Evolutionary conservation across 1,284 basidiomycete species (phyloP), one percentile per base, ranked within the genome.

Genomic region (Cystobasidium pallidum): DNA sequence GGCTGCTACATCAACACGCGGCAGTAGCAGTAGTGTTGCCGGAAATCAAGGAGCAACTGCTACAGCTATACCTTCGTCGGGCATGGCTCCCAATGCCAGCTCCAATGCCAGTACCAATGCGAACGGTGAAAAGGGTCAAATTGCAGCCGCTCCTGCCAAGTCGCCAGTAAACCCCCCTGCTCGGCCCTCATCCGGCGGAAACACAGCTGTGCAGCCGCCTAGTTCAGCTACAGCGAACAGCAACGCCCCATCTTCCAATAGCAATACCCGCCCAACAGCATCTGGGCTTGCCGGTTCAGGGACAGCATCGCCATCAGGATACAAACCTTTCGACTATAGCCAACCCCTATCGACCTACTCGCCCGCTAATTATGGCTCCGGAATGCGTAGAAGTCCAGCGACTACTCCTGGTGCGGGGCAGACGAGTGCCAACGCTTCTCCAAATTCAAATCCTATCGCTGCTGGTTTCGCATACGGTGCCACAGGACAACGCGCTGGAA

Each of bases 261-360:
- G 45, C 58, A 61, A 61, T 24, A 21, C 36, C 26, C 58, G 58
- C 19, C n/a, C 58, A 30, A 10, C 58, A n/a, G 58, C 39, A 1
- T 13, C 36, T 1, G 58, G 30, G 26, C 21, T 39, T 28, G 39
- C 58, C 28, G 15, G 7, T 45, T 34, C 54, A 28, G 58, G 58
- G 15, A 61, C 58, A 43, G 58, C 58, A 43, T 61, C 58, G n/a
- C 47, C 62, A 28, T 6, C 39, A n/a, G 45, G 62, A 24, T 64
- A 64, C 34, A 64, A 64, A 64, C 62, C 62, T 34, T 64, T 64
- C 45, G 62, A 64, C 45, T 64, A 64, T 30, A 64, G 62, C 39
- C 62, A 64, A 30, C 62, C 62, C 8, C 24, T 64, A 19, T 64
- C 62, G 34, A 64, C 62, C 1, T 64, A 64, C 32, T 64, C 62